Conservation (phyloP, 257 asterid genomes). For the Verbena officinalis region DNA sequence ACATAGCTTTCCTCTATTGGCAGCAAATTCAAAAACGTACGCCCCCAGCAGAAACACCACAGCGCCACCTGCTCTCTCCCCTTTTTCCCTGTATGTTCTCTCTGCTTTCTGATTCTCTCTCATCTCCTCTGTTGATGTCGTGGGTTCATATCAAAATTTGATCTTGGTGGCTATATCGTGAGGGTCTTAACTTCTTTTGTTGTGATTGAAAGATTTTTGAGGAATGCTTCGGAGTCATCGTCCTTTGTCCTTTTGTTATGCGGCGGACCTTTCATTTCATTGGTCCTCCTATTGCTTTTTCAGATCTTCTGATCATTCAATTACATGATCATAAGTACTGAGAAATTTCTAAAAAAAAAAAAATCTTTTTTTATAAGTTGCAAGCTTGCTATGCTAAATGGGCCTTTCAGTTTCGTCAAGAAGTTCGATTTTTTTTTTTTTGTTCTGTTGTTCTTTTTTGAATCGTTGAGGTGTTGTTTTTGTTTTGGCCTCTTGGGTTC, state of each 20-base stretch:
- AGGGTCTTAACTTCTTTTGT: slow-evolving; percentile 7
- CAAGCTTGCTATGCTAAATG: slow-evolving; percentile 17
- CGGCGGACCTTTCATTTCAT: slow-evolving; percentile 22
- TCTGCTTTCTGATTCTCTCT: slow-evolving; percentile 6
- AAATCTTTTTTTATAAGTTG: slow-evolving; percentile 18
- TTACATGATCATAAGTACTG: slow-evolving; percentile 24
- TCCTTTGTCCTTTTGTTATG: slow-evolving; percentile 27
- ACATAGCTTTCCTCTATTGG: slow-evolving; percentile 3
- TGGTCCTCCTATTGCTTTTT: slow-evolving; percentile 13
- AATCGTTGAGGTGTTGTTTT: slow-evolving; percentile 2
- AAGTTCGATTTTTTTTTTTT: slow-evolving; percentile 19
- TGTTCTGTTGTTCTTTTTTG: slow-evolving; percentile 17
- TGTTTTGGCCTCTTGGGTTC: slow-evolving; percentile 4
- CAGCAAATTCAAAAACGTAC: slow-evolving; percentile 35
- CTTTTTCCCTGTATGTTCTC: slow-evolving; percentile 25
- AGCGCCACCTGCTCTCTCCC: slow-evolving; percentile 37
- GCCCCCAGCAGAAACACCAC: slow-evolving; percentile 30
- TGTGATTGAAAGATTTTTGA: slow-evolving; percentile 32
- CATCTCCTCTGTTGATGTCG: slow-evolving; percentile 17
- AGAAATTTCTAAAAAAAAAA: neutral
- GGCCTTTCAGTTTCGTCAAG: slow-evolving; percentile 22
- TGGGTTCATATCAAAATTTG: slow-evolving; percentile 24
- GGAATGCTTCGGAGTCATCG: slow-evolving; percentile 34
- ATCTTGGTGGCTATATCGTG: slow-evolving; percentile 19
- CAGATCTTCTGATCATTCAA: slow-evolving; percentile 36